phyloP scores from a whole-genome alignment of 2,329 filamentous ascomycete genomes.

The Erysiphe pulchra region DNA sequence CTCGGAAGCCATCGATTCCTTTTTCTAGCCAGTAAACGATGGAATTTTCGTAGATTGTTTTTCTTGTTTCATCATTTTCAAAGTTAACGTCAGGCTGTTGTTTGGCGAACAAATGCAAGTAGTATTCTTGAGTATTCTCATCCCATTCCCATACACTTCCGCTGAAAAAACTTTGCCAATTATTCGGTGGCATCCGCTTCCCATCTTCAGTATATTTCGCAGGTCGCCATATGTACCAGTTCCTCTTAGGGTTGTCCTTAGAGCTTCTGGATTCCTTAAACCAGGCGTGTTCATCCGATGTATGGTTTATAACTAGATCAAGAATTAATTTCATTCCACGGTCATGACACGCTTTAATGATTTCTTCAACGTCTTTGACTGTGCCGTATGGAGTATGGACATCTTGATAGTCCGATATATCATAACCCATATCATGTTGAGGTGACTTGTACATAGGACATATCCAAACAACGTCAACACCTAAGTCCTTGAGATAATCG shows the following conservation, averaged over 20 bases:
- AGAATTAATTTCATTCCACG: conserved; percentile 45
- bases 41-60: conserved; percentile 41
- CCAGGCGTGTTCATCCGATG: conserved; percentile 41
- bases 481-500: conserved; percentile 30
- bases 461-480: conserved; percentile 37
- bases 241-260: conserved; percentile 23
- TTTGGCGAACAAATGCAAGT: conserved; percentile 46
- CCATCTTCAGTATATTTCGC: conserved; percentile 28
- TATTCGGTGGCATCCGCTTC: conserved; percentile 42
- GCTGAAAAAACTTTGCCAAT: conserved; percentile 38
- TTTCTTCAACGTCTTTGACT: conserved; percentile 32
- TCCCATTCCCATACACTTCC: conserved; percentile 44
- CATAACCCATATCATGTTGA: conserved; percentile 43
- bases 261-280: conserved; percentile 26
- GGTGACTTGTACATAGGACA: conserved; percentile 39
- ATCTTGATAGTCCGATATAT: conserved; percentile 38
- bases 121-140: conserved; percentile 43
- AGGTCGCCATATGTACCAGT: conserved; percentile 41
- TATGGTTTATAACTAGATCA: conserved; percentile 57
- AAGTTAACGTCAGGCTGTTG: conserved; percentile 68
- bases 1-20: conserved; percentile 45
- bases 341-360: conserved; percentile 31
- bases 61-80: conserved; percentile 41
- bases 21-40: conserved; percentile 58
- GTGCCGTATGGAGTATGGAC: conserved; percentile 40